Base-by-base conservation (phyloP, 1,284 basidiomycete genomes). In the Polyporus tsugae region DNA sequence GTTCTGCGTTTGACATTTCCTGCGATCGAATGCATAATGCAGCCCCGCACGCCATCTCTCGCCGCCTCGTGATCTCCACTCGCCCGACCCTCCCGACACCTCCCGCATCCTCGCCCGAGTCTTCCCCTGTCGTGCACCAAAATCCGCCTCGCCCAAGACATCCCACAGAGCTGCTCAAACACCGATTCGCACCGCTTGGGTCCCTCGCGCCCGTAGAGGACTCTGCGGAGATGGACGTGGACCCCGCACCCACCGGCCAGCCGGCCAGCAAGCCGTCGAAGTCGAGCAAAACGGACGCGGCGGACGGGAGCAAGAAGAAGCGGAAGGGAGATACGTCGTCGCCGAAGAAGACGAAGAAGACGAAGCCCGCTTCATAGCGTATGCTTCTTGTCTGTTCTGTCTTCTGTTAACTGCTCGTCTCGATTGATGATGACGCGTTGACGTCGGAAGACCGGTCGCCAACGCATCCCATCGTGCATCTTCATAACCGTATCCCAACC, bases 111-210 rank as follows among this genome's bases (percentile, higher is more conserved):
- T 63, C 75, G 33, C 64, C 73, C 74, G 39, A 70, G 11, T 71
- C 76, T 1, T 68, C 70, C n/a, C 64, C 78, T 9, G 42, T 70
- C 17, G 73, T 79, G 1, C 80, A 82, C 67, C 80, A 85, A 75
- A 88, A 88, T 69, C 86, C 88, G 2, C 84, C 87, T 2, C 84
- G 92, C 17, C 82, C 84, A 6, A 83, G 81, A 11, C 87, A 93
- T 73, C 86, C 91, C 0, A 80, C 82, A 41, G 87, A 89, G 61
- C 73, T 88, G 2, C 82, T 93, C 44, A 92, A 82, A 65, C 91
- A 92, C 73, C 77, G 81, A 1, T 93, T 91, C 77, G 76, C 86
- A 70, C 91, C 91, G 0, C 86, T 85, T 38, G 91, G 91, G 0
- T 85, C 89, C 6, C 76, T 82, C n/a, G 78, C 77, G 11, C 62